Evolutionary conservation across 768 basidiomycete species (phyloP), one percentile per base, ranked within the genome.

Genomic region (Mycena rosella): DNA sequence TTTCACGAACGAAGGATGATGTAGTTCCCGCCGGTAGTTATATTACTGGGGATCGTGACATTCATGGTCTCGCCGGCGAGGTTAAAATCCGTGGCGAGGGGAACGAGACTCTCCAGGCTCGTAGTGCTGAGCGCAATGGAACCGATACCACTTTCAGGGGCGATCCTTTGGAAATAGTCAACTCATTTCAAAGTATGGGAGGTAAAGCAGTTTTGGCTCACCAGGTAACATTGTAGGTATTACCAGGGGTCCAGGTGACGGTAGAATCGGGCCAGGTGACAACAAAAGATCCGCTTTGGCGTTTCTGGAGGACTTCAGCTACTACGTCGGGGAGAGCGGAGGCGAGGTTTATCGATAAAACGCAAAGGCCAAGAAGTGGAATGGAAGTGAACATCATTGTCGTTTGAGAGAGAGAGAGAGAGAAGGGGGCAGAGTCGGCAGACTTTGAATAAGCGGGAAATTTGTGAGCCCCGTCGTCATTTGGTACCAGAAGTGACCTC

Each of bases 161-260:
- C 48, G 48, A 26, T 27, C 48, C 48, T 49, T 27, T 49, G 24
- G 26, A n/a, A n/a, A n/a, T n/a, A n/a, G n/a, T n/a, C n/a, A 15
- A 49, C 26, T 26, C 5, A 49, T 27, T 27, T 5, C 13, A 49
- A 27, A 27, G 13, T 11, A 14, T 11, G 8, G 4, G 5, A 14
- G 24, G 9, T 15, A 17, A 13, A 8, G 24, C 13, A 49, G 13
- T 29, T 49, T 2, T 49, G 26, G 27, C 26, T 49, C 26, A 49
- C 48, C 48, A 49, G 3, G 48, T 26, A 49, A 49, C 48, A 49
- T 49, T 49, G 48, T 49, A 49, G 2, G 48, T 27, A 49, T 49
- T 49, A 26, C 48, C 48, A 26, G 48, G 13, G 26, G 17, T 49
- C 48, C 48, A 49, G 29, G 48, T 49, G 5, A 49, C 48, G 8